Evolutionary conservation across 108 stramenopile genomes (phyloP).

Genomic region (Nannochloropsis gaditana): DNA sequence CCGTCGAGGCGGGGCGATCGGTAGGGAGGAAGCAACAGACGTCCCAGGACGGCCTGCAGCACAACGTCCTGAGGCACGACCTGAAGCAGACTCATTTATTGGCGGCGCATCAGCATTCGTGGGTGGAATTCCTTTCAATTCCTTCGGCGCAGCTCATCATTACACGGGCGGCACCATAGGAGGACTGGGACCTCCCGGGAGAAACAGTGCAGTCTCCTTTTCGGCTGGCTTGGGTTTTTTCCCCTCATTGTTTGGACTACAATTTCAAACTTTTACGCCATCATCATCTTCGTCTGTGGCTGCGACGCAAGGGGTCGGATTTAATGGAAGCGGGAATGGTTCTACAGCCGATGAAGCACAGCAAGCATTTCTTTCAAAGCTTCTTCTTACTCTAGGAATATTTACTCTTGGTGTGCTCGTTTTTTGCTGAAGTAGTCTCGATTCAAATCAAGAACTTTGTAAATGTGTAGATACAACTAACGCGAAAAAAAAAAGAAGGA

Average conservation of each 20-base stretch:
- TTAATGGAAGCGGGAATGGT: neutral
- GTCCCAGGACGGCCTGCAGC: neutral
- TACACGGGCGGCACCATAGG: neutral
- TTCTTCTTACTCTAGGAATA: slow-evolving; percentile 63
- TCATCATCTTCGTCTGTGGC: neutral
- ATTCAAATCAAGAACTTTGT: slow-evolving; percentile 18
- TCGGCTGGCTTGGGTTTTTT: slow-evolving; percentile 54
- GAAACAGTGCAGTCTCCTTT: neutral
- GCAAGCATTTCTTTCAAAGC: slow-evolving; percentile 60
- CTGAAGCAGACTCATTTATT: slow-evolving; percentile 5
- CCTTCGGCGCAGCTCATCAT: neutral
- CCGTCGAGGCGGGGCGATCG: neutral
- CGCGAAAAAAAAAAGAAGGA: neutral
- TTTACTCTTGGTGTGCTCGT: slow-evolving; percentile 68
- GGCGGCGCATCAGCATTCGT: slow-evolving; percentile 14
- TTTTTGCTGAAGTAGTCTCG: slow-evolving; percentile 51
- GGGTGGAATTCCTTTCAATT: neutral
- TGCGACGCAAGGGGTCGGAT: neutral
- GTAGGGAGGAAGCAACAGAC: neutral
- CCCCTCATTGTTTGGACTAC: slow-evolving; percentile 53
- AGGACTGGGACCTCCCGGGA: neutral
- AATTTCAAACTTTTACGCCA: slow-evolving; percentile 46
- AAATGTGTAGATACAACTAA: slow-evolving; percentile 18
- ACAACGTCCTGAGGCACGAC: neutral
- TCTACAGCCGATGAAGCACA: slow-evolving; percentile 37